phyloP scores from a whole-genome alignment of 768 basidiomycete genomes.

The Cystofilobasidium capitatum region DNA sequence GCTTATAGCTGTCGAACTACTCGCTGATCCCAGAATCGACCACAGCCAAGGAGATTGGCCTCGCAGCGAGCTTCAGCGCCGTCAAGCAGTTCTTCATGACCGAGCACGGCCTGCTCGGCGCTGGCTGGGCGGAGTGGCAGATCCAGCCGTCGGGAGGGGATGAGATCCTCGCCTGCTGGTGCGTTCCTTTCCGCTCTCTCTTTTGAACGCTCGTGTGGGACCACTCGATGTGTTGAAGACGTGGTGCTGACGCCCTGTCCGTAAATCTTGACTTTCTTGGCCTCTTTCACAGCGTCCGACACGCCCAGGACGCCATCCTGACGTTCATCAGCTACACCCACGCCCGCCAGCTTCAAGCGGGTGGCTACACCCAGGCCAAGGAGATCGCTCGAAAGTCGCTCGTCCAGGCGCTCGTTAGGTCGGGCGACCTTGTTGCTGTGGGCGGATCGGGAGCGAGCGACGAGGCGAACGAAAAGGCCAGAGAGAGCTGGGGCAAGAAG shows the following conservation, averaged over 20 bases:
- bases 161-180: constrained; percentile 21
- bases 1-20: not conserved
- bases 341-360: not conserved
- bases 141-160: constrained; percentile 18
- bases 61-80: constrained; percentile 4
- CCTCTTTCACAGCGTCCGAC: constrained; percentile 9
- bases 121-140: constrained; percentile 9
- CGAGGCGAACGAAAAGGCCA: not conserved
- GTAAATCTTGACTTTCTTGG: not conserved
- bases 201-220: too few species aligned
- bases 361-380: constrained; percentile 20
- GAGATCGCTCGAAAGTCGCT: constrained; percentile 16
- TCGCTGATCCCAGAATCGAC: not conserved
- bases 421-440: constrained; percentile 8
- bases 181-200: not conserved
- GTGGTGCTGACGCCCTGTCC: not conserved
- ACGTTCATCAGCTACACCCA: constrained; percentile 4
- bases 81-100: constrained; percentile 3
- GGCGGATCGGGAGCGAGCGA: not conserved
- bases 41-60: constrained; percentile 19
- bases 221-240: not conserved
- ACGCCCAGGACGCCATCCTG: constrained; percentile 19
- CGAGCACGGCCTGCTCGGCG: constrained; percentile 12
- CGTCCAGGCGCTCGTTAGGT: constrained; percentile 17
- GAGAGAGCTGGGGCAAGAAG: not conserved